Evolutionary conservation across 1,139 yeast genomes (phyloP).

Genomic region (Saccharomyces hybrid): DNA sequence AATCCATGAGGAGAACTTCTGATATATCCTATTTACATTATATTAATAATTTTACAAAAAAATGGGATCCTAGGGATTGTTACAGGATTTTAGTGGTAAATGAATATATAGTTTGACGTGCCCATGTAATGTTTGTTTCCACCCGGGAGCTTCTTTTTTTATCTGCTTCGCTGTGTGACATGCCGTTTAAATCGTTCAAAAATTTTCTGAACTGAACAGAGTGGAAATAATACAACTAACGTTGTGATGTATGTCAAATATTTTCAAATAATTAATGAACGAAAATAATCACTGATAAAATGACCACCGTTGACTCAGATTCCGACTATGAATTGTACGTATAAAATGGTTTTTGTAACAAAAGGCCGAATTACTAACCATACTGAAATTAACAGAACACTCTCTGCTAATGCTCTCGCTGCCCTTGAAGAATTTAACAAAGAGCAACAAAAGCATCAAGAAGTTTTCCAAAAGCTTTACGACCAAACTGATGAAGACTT

Average conservation of each 20-base stretch:
- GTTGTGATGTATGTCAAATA: neutral
- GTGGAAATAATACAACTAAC: neutral
- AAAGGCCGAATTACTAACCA: neutral
- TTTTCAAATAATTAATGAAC: neutral
- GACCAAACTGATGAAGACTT: conserved; percentile 48
- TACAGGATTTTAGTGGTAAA: too few species aligned
- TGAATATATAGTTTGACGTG: neutral
- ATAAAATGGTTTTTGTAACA: neutral
- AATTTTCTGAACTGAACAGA: neutral
- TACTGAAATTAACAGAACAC: conserved; percentile 29
- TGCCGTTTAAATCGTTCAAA: neutral
- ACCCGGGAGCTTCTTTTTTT: neutral
- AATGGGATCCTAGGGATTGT: too few species aligned
- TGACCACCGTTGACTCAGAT: conserved; percentile 2
- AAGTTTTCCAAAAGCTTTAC: conserved; percentile 52
- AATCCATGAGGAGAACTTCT: too few species aligned
- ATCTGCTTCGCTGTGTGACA: neutral
- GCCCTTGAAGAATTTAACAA: conserved; percentile 64
- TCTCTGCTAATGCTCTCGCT: conserved; percentile 68
- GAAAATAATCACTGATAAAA: neutral
- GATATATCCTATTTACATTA: too few species aligned
- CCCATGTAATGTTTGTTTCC: neutral
- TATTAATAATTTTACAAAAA: too few species aligned
- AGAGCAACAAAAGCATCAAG: conserved; percentile 56
- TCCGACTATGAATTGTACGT: conserved; percentile 1